Percentiles rank a stretch among this genome's conserved stretches.
phyloP scores from a whole-genome alignment of 305 asterid species.

The Salvia sclarea region DNA sequence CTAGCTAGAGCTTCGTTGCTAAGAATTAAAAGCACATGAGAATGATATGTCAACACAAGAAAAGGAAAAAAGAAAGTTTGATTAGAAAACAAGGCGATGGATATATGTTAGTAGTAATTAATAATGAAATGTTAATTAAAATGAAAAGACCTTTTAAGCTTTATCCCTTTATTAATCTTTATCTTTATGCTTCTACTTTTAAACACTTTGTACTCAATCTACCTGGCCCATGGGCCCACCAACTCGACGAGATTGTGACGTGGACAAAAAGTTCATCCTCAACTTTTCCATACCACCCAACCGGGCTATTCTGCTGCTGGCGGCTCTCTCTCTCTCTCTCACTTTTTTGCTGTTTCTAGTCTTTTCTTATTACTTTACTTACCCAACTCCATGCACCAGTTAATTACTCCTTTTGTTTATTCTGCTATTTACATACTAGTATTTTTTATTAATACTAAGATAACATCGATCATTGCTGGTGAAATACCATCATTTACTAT shows the following conservation, averaged over 20 bases:
- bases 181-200: conserved; percentile 56
- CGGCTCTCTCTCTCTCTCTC: conserved; percentile 47
- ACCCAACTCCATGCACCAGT: conserved; percentile 19
- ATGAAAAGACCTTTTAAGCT: conserved; percentile 42
- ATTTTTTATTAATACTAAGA: no score
- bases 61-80: conserved; percentile 7
- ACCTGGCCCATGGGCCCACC: conserved; percentile 46
- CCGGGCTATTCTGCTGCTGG: conserved; percentile 47
- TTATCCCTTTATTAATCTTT: conserved; percentile 52
- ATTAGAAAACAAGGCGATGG: conserved; percentile 9
- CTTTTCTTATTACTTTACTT: neutral
- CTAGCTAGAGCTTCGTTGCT: conserved; percentile 30
- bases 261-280: conserved; percentile 68
- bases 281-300: conserved; percentile 41
- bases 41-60: conserved; percentile 37
- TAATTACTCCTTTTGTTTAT: no score
- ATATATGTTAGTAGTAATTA: neutral
- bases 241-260: conserved; percentile 47
- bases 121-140: conserved; percentile 28
- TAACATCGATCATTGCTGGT: no score
- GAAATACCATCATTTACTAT: no score
- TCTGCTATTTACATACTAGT: no score
- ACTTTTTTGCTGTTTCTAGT: conserved; percentile 35
- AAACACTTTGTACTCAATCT: conserved; percentile 47
- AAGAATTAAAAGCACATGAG: conserved; percentile 38